Conservation (phyloP, 2,329 filamentous ascomycete genomes). For the Aspergillus puulaauensis region DNA sequence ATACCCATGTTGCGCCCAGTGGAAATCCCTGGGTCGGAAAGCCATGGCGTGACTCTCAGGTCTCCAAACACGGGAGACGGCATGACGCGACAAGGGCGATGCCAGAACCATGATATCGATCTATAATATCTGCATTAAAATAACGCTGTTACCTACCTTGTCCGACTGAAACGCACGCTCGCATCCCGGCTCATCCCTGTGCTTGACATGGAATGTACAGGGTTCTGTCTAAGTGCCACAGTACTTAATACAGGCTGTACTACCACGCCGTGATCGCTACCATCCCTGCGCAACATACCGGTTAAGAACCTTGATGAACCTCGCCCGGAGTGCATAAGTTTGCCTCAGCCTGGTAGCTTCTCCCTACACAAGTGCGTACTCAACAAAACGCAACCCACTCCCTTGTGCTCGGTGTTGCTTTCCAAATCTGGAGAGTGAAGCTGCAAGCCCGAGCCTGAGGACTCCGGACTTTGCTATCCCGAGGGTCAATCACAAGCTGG, state of each 20-base stretch:
- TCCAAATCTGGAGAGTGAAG: not conserved
- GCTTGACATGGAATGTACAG: not conserved
- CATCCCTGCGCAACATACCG: not conserved
- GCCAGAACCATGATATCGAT: conserved; percentile 6
- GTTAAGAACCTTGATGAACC: not conserved
- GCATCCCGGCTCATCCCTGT: not conserved
- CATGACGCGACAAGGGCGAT: not conserved
- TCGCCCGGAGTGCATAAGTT: not conserved
- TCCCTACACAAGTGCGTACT: not conserved
- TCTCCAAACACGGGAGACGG: not conserved
- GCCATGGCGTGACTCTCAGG: conserved; percentile 6
- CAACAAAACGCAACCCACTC: no score
- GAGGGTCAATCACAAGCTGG: no score
- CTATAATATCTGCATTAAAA: not conserved
- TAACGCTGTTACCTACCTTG: not conserved
- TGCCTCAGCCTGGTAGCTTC: not conserved
- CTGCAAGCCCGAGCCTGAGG: not conserved
- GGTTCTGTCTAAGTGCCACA: not conserved
- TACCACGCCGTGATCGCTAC: not conserved
- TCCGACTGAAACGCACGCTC: not conserved
- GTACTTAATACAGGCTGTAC: not conserved
- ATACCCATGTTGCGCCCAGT: not conserved
- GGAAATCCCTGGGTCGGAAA: not conserved
- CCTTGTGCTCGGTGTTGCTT: not conserved
- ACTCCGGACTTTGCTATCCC: not conserved